These are phyloP conservation scores for Whalleya microplaca DNA, from an alignment of 2,329 filamentous ascomycete genomes.

Conservation along the genomic window DNA sequence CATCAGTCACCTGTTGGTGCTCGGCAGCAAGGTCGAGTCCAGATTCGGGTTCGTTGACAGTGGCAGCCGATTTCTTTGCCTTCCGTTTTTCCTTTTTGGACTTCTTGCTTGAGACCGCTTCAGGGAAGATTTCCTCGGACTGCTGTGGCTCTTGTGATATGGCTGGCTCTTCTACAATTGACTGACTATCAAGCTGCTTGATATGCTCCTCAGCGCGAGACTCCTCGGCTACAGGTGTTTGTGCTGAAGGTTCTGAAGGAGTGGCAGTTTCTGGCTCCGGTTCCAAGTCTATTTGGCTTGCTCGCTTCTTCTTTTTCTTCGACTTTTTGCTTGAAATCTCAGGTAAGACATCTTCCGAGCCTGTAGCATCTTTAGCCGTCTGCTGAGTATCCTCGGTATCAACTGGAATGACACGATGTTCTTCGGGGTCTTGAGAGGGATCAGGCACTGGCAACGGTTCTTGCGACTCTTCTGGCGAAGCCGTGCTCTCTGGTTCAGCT, in stretches of 20 bases:
- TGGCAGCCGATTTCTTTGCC: conserved; percentile 17
- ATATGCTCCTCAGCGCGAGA: conserved; percentile 5
- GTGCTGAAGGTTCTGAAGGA: conserved; percentile 17
- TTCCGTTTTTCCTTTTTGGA: conserved; percentile 48
- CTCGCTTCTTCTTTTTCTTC: conserved; percentile 45
- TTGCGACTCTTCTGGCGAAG: conserved; percentile 10
- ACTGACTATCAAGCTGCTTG: conserved; percentile 5
- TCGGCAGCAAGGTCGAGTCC: conserved; percentile 1
- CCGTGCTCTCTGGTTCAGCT: conserved; percentile 5
- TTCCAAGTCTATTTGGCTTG: conserved; percentile 25
- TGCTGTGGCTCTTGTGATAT: conserved; percentile 4
- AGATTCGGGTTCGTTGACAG: conserved; percentile 8
- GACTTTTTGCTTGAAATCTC: conserved; percentile 37
- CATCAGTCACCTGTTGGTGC: neutral
- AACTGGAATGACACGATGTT: conserved; percentile 7
- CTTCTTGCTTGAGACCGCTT: conserved; percentile 40
- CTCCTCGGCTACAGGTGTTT: conserved; percentile 5
- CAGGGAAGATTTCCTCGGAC: conserved; percentile 8
- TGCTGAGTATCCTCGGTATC: conserved; percentile 38
- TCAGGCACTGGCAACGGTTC: conserved; percentile 7
- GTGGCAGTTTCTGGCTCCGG: conserved; percentile 10
- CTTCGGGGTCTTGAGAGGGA: neutral
- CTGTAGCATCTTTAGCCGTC: conserved; percentile 1
- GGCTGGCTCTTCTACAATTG: conserved; percentile 8
- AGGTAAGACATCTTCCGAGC: conserved; percentile 4